Conservation (phyloP, 768 basidiomycete genomes). For the Suillus clintonianus region DNA sequence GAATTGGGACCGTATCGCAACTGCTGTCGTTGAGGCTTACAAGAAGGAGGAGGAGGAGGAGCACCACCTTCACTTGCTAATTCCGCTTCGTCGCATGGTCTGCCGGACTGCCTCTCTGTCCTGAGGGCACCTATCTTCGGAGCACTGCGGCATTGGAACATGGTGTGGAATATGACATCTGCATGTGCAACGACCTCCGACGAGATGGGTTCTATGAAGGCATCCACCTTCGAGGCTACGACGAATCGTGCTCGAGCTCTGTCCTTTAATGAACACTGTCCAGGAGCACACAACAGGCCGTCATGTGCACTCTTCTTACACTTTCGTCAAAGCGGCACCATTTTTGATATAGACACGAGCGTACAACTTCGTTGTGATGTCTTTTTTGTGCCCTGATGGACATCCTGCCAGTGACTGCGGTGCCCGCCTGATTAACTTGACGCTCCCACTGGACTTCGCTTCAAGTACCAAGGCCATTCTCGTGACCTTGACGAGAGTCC, state of each 20-base stretch:
- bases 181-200: conserved; percentile 16
- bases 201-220: conserved; percentile 17
- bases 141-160: not conserved
- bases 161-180: conserved; percentile 12
- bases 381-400: conserved; percentile 1
- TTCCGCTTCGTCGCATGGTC: too few relatives aligned
- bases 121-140: conserved; percentile 15
- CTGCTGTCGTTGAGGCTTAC: too few relatives aligned
- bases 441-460: too few relatives aligned
- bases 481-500: not conserved
- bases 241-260: conserved; percentile 9
- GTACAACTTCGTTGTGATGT: conserved; percentile 13
- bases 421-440: too few relatives aligned
- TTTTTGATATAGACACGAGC: not conserved
- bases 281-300: conserved; percentile 19
- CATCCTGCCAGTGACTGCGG: too few relatives aligned
- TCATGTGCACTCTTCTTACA: conserved; percentile 16
- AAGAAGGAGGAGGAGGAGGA: too few relatives aligned
- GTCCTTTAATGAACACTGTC: conserved; percentile 9
- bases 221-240: conserved; percentile 11
- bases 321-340: not conserved
- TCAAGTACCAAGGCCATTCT: too few relatives aligned
- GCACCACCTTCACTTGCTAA: too few relatives aligned
- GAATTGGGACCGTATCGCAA: too few relatives aligned
- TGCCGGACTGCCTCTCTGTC: conserved; percentile 9